Base-by-base conservation (phyloP, 2,329 filamentous ascomycete species). In the Shiraia sp. region DNA sequence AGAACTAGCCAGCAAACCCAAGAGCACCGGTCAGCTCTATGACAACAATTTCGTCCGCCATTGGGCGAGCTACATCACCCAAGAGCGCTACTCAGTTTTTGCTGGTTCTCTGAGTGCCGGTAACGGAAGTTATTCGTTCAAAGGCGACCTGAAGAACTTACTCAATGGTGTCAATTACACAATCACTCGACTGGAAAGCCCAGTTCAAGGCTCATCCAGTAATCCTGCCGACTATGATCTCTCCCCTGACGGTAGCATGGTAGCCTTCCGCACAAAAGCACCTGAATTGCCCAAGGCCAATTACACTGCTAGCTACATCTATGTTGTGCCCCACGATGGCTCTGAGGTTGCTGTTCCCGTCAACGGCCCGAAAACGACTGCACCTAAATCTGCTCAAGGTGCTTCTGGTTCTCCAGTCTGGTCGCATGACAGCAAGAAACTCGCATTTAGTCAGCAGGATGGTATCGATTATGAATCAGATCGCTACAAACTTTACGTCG, bases 221-320 rank as follows among this genome's bases (percentile, higher is more conserved):
- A 88, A 87, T 19, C 70, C 81, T 0, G 80, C 80, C 6, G 86
- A 95, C 68, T 96, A 91, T 58, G 88, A 93, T 57, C 78, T 92
- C 45, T 79, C 83, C 44, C 71, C 74, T 10, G 71, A 76, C 33
- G 87, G 86, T 1, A 77, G 90, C 45, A 81, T 82, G 17, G 65
- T 69, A n/a, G 64, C 64, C n/a, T 91, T 92, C 61, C 80, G 90
- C 15, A 80, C 87, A 15, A 89, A 88, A 55, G 87, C 90, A 53
- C 87, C 87, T 0, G 73, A 82, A 12, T 70, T 90, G 10, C 81
- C 86, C 53, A 83, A 81, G 7, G 87, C 88, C 0, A 80, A 88
- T 49, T 83, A 87, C 68, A 95, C 90, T 6, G 91, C 91, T 54
- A 86, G 86, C 8, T 88, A 93, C 61, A 79, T 95, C 28, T 95